phyloP scores from a whole-genome alignment of 2,329 filamentous ascomycete genomes.

The Xylaria sp. region DNA sequence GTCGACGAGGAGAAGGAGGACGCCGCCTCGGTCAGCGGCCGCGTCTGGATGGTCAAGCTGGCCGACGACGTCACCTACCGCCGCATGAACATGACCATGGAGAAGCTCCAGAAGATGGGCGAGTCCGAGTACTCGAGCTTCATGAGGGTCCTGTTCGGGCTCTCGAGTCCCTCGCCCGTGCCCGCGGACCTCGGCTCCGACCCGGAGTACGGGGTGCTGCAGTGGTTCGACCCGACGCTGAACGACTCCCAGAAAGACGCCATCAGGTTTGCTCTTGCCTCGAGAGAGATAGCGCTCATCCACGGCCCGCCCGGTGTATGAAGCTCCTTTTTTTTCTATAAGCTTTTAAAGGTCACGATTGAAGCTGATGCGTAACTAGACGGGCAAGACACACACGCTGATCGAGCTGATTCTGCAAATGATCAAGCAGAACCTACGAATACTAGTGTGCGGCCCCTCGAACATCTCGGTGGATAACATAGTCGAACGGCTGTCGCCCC shows the following conservation, averaged over 20 bases:
- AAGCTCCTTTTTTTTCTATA: constrained; percentile 29
- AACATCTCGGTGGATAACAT: constrained; percentile 99
- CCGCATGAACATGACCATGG: constrained; percentile 67
- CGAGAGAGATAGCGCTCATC: constrained; percentile 82
- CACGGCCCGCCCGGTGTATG: constrained; percentile 84
- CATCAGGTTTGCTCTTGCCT: constrained; percentile 80
- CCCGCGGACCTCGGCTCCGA: constrained; percentile 45
- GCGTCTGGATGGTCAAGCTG: constrained; percentile 68
- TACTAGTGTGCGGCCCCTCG: constrained; percentile 93
- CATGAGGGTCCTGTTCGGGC: constrained; percentile 64
- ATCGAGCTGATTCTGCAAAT: constrained; percentile 96
- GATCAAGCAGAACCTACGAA: constrained; percentile 69
- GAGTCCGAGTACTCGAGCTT: constrained; percentile 62
- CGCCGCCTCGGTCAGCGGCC: constrained; percentile 46
- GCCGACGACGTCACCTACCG: constrained; percentile 70
- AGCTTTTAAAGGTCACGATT: neutral
- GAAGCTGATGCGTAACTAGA: constrained; percentile 48
- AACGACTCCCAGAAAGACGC: constrained; percentile 71
- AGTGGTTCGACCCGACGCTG: constrained; percentile 64
- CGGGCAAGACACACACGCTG: constrained; percentile 94
- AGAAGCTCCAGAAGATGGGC: constrained; percentile 58
- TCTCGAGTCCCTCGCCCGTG: constrained; percentile 55
- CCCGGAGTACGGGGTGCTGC: constrained; percentile 48
- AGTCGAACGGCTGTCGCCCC: constrained; percentile 83
- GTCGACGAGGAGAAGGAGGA: constrained; percentile 66